phyloP scores from a whole-genome alignment of 352 stramenopile species.

The Phytophthora sp. region DNA sequence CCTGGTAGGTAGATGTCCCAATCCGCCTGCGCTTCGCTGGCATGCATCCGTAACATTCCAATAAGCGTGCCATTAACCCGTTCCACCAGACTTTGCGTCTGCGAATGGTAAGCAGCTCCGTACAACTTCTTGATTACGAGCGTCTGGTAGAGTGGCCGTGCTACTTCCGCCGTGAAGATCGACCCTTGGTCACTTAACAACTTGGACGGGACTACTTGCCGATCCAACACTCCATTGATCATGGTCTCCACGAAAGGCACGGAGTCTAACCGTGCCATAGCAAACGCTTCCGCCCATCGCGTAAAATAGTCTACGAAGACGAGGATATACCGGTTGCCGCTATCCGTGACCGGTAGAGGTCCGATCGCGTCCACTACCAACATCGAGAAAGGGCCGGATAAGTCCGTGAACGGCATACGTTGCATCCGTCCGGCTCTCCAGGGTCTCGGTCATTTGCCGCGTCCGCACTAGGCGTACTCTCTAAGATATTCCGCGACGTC shows the following conservation, averaged over 20 bases:
- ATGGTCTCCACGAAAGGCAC: constrained; percentile 1
- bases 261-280: no score
- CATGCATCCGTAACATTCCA: no score
- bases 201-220: constrained; percentile 2
- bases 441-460: not conserved
- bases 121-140: constrained; percentile 9
- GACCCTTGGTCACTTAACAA: no score
- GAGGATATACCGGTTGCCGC: no score
- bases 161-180: constrained; percentile 2
- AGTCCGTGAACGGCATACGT: not conserved
- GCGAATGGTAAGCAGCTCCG: constrained; percentile 2
- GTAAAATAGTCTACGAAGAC: no score
- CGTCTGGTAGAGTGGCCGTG: constrained; percentile 1
- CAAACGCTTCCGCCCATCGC: no score
- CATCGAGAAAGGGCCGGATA: not conserved
- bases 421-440: constrained; percentile 9
- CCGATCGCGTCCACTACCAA: constrained; percentile 6
- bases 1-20: no score
- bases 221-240: not conserved
- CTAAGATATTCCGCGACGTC: not conserved
- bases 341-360: not conserved
- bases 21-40: no score
- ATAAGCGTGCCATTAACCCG: constrained; percentile 7
- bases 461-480: not conserved
- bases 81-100: constrained; percentile 2